phyloP scores from a whole-genome alignment of 805 yeast genomes.

The Candida vaughaniae region DNA sequence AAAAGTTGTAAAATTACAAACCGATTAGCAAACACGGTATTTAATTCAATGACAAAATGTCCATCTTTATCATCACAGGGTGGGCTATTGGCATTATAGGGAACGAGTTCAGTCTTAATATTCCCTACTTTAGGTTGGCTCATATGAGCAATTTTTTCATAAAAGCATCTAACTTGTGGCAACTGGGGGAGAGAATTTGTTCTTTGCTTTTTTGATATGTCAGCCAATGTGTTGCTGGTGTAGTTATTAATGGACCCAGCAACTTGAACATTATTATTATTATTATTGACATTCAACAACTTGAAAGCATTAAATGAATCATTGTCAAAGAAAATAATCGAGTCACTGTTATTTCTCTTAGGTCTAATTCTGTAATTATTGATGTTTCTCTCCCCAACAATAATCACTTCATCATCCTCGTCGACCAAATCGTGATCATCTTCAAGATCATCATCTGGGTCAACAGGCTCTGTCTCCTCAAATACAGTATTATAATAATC shows the following conservation, averaged over 20 bases:
- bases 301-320: constrained; percentile 44
- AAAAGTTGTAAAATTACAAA: constrained; percentile 65
- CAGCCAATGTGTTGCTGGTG: background rate
- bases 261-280: background rate
- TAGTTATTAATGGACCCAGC: background rate
- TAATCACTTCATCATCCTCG: constrained; percentile 35
- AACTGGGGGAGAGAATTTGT: constrained; percentile 45
- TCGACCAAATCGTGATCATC: constrained; percentile 13
- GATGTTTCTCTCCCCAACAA: constrained; percentile 33
- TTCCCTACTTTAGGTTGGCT: constrained; percentile 39
- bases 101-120: constrained; percentile 38
- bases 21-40: constrained; percentile 69
- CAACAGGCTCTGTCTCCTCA: constrained; percentile 8
- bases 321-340: constrained; percentile 31
- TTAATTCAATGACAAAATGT: constrained; percentile 61
- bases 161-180: constrained; percentile 44
- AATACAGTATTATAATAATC: constrained; percentile 13
- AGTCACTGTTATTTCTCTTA: constrained; percentile 34
- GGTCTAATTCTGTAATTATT: constrained; percentile 14
- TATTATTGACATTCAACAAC: constrained; percentile 41
- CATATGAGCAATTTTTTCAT: constrained; percentile 32
- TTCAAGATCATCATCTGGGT: constrained; percentile 9
- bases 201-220: constrained; percentile 30
- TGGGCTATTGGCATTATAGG: constrained; percentile 28
- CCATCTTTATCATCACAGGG: constrained; percentile 71